Evolutionary conservation across 805 yeast species (phyloP), one percentile per base, ranked within the genome.

Genomic region (Kodamaea kaohsiungensis): DNA sequence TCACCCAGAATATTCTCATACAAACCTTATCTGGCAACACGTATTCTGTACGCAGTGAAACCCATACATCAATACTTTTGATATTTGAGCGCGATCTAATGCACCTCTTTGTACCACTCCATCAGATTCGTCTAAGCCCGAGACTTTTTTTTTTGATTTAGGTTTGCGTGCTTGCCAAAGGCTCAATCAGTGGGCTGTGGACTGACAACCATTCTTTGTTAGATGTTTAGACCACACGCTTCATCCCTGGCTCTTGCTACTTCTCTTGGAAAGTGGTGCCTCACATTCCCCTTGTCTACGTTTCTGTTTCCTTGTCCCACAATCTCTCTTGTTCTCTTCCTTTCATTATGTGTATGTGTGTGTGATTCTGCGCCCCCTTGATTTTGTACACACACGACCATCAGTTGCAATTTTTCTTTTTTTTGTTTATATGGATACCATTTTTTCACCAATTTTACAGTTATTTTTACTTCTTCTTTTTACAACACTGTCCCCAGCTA

Each of bases 331-430:
- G 19, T 17, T 17, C 43, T 17, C 18, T 16, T 5, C 5, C 43
- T 39, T 22, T 22, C 43, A 2, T 17, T 9, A 13, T 39, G 17
- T 13, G 43, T 39, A 37, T 13, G 7, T 39, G 43, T 30, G 35
- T 30, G 35, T 30, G 35, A 12, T 30, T 30, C 35, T 30, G 35
- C 35, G 35, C 35, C 35, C 35, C 35, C 35, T 30, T 30, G 35
- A 30, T 30, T 30, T 30, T 30, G 35, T 30, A 42, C 27, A 42
- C 19, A 42, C 46, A 39, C 46, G 25, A 42, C 46, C 46, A 42
- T 18, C 46, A 5, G 5, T 30, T 30, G 35, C 35, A 30, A 30
- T 30, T 30, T 30, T 30, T 30, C 35, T 30, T 30, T 30, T 15
- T 42, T 15, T 42, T 42, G 19, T 18, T 18, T 22, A 42, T 42